phyloP scores from a whole-genome alignment of 306 rosid genomes.

The Amphicarpaea edgeworthii region DNA sequence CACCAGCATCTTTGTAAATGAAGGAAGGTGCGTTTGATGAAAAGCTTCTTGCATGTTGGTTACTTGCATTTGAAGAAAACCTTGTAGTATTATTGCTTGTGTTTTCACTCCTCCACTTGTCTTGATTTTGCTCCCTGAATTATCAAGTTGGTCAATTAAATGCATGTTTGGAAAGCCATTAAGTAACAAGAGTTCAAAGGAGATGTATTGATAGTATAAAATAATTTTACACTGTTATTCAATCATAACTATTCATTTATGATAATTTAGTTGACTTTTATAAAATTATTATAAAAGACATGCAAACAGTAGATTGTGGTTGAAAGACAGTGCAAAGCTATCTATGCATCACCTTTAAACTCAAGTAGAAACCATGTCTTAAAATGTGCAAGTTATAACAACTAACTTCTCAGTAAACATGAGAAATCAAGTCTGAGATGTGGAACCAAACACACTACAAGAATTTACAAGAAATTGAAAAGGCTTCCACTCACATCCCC shows the following conservation, averaged over 20 bases:
- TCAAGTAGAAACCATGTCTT: neutral
- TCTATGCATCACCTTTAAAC: too few relatives aligned
- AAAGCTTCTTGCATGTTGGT: constrained; percentile 8
- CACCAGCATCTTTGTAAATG: constrained; percentile 34
- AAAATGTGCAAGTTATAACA: neutral
- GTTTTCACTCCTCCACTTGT: constrained; percentile 27
- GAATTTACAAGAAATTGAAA: neutral
- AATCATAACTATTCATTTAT: too few relatives aligned
- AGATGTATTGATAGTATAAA: too few relatives aligned
- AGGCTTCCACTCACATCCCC: neutral
- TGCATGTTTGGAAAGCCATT: neutral
- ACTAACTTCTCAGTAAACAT: neutral
- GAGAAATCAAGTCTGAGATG: neutral
- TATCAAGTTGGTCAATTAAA: neutral
- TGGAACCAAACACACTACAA: neutral
- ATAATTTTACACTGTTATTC: too few relatives aligned
- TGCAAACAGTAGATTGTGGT: too few relatives aligned
- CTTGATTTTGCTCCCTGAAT: constrained; percentile 25
- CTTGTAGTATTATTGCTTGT: neutral
- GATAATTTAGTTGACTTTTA: too few relatives aligned
- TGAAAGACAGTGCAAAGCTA: too few relatives aligned
- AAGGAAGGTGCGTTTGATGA: neutral
- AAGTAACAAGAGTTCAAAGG: too few relatives aligned
- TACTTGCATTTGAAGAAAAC: neutral
- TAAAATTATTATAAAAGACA: too few relatives aligned